Evolutionary conservation across 495 filamentous ascomycete species (phyloP).

Genomic region (Parmelia sp.): DNA sequence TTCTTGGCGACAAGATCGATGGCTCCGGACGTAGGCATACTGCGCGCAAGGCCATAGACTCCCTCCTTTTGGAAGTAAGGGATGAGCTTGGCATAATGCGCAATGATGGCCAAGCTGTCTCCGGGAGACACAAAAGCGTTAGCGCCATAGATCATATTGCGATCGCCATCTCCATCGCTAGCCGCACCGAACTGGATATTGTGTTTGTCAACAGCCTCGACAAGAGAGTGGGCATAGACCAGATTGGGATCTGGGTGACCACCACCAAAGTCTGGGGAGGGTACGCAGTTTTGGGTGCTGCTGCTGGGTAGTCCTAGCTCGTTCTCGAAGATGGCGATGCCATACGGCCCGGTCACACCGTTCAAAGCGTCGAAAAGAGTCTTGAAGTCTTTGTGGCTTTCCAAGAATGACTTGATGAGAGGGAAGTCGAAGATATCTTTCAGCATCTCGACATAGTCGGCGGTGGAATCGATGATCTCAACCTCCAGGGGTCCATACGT

Average conservation of each 20-base stretch:
- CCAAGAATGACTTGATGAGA: constrained; percentile 88
- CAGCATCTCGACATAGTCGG: constrained; percentile 90
- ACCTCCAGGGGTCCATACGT: constrained; percentile 83
- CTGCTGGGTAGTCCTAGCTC: constrained; percentile 72
- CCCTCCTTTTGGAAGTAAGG: constrained; percentile 97
- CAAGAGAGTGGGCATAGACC: constrained; percentile 93
- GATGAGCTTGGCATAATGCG: constrained; percentile 89
- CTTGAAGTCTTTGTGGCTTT: constrained; percentile 82
- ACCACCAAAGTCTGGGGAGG: constrained; percentile 89
- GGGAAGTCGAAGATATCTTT: constrained; percentile 98
- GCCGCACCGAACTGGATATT: constrained; percentile 93
- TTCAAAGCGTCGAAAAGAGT: constrained; percentile 90
- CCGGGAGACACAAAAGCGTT: constrained; percentile 94
- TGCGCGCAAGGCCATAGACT: constrained; percentile 87
- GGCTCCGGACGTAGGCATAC: constrained; percentile 94
- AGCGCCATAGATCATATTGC: constrained; percentile 99
- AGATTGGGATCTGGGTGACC: constrained; percentile 98
- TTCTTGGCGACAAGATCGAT: constrained; percentile 93
- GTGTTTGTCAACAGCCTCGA: constrained; percentile 87
- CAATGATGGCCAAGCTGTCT: constrained; percentile 94
- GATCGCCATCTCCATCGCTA: constrained; percentile 93
- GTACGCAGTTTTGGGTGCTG: constrained; percentile 89
- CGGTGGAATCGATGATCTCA: constrained; percentile 85
- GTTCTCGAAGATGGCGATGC: constrained; percentile 85
- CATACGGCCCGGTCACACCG: constrained; percentile 94